Evolutionary conservation across 768 basidiomycete species (phyloP), one percentile per base, ranked within the genome.

Genomic region (Pseudohyphozyma bogoriensis): DNA sequence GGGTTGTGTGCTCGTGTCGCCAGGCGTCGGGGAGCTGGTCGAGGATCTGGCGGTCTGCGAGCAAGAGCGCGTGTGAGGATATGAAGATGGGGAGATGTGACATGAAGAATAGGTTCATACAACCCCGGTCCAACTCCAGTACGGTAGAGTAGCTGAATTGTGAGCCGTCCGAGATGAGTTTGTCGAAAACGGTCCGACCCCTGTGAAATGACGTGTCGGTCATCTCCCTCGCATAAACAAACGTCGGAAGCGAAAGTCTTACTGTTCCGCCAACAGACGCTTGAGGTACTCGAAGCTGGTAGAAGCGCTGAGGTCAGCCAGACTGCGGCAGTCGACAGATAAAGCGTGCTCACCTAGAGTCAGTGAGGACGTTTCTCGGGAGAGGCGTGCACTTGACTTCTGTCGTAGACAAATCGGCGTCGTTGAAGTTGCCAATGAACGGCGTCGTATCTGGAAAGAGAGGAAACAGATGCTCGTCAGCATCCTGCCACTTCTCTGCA

Each of bases 101-200:
- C n/a, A n/a, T n/a, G n/a, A n/a, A n/a, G n/a, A n/a, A n/a, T n/a
- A n/a, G n/a, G n/a, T n/a, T n/a, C n/a, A n/a, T n/a, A 35, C 62
- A 66, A 35, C 58, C 58, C 12, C 45, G 55, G 46, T 66, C 65
- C 28, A 66, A 39, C 29, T 60, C 56, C 37, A 59, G 51, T 9
- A 66, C 59, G 18, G 60, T 52, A n/a, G 49, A 51, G 36, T 66
- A 66, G 51, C 51, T 62, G 60, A 66, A 66, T 3, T 26, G 16
- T 4, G 36, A 29, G 5, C 45, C 51, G 10, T 49, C 35, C 3
- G 58, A 36, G 36, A 66, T 55, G 46, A 59, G 58, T 33, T 56
- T 40, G 55, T 66, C 65, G 42, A 66, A 62, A 4, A 58, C 62
- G 32, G 54, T 59, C 29, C 64, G 57, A 1, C 60, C 58, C 31